These are phyloP conservation scores for Verruconis gallopava DNA, from an alignment of 2,329 filamentous ascomycete species.

Conservation along the genomic window DNA sequence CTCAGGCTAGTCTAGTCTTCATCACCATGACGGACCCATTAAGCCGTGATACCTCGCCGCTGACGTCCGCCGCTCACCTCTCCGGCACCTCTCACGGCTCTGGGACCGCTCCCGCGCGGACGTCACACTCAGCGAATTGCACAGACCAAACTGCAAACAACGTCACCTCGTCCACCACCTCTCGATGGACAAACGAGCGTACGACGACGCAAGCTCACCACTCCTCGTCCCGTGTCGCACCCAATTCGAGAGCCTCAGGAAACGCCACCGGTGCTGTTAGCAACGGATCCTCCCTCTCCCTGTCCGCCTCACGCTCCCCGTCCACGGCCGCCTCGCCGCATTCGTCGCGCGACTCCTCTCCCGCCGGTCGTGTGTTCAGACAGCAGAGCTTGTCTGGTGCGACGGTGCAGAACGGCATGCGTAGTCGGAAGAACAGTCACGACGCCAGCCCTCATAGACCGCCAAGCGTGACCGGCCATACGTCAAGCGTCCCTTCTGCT, in stretches of 20 bases:
- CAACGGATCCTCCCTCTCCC: background rate
- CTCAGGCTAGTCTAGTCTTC: too few relatives aligned
- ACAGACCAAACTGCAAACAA: background rate
- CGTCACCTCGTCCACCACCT: background rate
- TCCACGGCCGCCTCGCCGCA: slow-evolving; percentile 30
- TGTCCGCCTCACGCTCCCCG: slow-evolving; percentile 12
- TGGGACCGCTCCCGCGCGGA: background rate
- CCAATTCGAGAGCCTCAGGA: slow-evolving; percentile 5
- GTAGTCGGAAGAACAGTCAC: slow-evolving; percentile 32
- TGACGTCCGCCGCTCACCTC: too few relatives aligned
- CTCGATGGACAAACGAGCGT: too few relatives aligned
- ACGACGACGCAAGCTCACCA: background rate
- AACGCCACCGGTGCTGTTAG: background rate
- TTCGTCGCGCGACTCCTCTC: slow-evolving; percentile 35
- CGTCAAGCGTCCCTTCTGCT: slow-evolving; percentile 42
- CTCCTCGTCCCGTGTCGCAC: too few relatives aligned
- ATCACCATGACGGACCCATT: too few relatives aligned
- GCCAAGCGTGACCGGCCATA: slow-evolving; percentile 21
- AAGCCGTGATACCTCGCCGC: too few relatives aligned
- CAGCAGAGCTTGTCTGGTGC: slow-evolving; percentile 9
- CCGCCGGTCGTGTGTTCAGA: slow-evolving; percentile 21
- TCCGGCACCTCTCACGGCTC: too few relatives aligned
- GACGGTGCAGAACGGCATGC: slow-evolving; percentile 14
- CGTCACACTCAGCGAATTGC: background rate
- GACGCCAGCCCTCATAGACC: slow-evolving; percentile 29